These are phyloP conservation scores for Amauroascus niger DNA, from an alignment of 2,329 filamentous ascomycete species.

Conservation along the genomic window DNA sequence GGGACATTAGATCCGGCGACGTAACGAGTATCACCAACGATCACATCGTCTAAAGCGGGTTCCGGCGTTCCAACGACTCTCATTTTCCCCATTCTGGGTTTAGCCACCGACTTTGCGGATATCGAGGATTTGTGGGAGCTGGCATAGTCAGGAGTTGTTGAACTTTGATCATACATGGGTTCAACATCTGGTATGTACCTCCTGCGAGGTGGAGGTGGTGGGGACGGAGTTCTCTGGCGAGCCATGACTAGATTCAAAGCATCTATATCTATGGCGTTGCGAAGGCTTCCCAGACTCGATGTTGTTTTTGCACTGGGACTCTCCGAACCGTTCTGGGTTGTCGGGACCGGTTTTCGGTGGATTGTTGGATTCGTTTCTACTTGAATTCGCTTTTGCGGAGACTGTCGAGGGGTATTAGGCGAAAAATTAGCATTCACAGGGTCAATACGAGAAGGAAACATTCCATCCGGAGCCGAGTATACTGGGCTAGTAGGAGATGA, in stretches of 20 bases:
- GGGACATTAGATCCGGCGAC: conserved; percentile 24
- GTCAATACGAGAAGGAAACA: neutral
- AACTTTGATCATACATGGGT: conserved; percentile 50
- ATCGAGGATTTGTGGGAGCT: conserved; percentile 53
- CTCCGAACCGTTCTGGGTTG: conserved; percentile 12
- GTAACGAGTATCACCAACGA: conserved; percentile 42
- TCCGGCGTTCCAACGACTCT: conserved; percentile 60
- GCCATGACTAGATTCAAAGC: conserved; percentile 43
- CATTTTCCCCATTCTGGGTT: conserved; percentile 66
- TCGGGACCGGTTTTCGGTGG: conserved; percentile 44
- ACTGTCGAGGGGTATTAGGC: conserved; percentile 6
- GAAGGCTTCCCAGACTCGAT: conserved; percentile 35
- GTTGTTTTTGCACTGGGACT: conserved; percentile 23
- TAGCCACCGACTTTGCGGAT: conserved; percentile 37
- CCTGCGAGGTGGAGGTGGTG: conserved; percentile 5
- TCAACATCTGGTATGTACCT: conserved; percentile 9
- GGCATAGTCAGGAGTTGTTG: conserved; percentile 65
- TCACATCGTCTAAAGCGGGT: conserved; percentile 36
- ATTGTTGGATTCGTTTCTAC: conserved; percentile 10
- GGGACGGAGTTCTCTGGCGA: conserved; percentile 13
- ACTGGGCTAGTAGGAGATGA: conserved; percentile 13
- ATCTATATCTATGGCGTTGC: conserved; percentile 39
- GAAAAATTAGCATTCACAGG: conserved; percentile 13
- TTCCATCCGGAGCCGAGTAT: conserved; percentile 8
- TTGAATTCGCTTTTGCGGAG: conserved; percentile 6